Conservation (phyloP, 306 rosid genomes). For the Abrus precatorius region DNA sequence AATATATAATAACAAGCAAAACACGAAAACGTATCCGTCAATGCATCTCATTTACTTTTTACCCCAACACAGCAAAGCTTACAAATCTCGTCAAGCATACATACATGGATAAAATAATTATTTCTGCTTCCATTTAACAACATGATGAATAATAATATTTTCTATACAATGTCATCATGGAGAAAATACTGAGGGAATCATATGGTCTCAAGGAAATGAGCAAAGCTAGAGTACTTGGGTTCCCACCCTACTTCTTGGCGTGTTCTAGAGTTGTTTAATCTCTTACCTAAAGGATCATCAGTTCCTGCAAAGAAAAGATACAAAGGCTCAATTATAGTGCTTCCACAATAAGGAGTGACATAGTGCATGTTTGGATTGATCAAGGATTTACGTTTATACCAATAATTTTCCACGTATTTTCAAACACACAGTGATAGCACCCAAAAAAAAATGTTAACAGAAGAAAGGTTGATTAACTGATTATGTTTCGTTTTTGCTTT, state of each 20-base stretch:
- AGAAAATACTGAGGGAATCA: slow-evolving; percentile 44
- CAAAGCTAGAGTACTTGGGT: slow-evolving; percentile 86
- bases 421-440: neutral
- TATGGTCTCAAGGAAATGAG: slow-evolving; percentile 73
- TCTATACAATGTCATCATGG: slow-evolving; percentile 46
- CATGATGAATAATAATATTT: slow-evolving; percentile 29
- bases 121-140: slow-evolving; percentile 24
- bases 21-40: neutral
- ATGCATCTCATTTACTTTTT: slow-evolving; percentile 3
- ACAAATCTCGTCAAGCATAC: neutral
- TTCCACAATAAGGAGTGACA: neutral
- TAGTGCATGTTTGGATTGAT: neutral
- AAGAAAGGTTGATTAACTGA: neutral
- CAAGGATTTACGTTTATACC: too few relatives aligned
- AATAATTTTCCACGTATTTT: too few relatives aligned
- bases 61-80: neutral
- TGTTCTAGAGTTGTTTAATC: slow-evolving; percentile 85
- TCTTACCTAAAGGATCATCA: slow-evolving; percentile 83
- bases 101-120: neutral
- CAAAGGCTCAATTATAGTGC: neutral
- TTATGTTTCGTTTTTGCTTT: slow-evolving; percentile 1
- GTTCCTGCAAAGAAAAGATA: slow-evolving; percentile 61
- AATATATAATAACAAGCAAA: neutral
- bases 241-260: slow-evolving; percentile 91
- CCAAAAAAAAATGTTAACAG: slow-evolving; percentile 6